Percentiles rank a stretch among this genome's conserved stretches.
phyloP scores from a whole-genome alignment of 805 yeast species.

The Maudiozyma saulgeensis region DNA sequence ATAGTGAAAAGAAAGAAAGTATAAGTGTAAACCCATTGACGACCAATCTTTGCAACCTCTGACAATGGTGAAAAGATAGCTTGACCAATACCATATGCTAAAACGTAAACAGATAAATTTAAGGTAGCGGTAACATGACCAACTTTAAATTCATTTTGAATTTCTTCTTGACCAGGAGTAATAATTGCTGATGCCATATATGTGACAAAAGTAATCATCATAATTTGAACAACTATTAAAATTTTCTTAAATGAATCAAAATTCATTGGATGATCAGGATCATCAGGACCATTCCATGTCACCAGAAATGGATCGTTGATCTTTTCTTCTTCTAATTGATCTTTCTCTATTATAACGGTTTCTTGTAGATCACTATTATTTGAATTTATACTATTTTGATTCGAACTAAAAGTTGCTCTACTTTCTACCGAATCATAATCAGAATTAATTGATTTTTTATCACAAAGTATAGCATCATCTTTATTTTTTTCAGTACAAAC shows the following conservation, averaged over 20 bases:
- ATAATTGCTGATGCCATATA: conserved; percentile 49
- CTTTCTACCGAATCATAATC: neutral
- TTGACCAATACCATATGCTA: conserved; percentile 56
- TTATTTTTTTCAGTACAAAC: neutral
- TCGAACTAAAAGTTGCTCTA: neutral
- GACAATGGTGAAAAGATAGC: conserved; percentile 48
- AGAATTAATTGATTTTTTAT: neutral
- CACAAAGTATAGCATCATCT: neutral
- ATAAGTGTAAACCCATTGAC: conserved; percentile 39
- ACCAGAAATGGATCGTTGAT: conserved; percentile 21
- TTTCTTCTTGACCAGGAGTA: conserved; percentile 39
- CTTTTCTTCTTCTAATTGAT: neutral
- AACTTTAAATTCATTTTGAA: conserved; percentile 37
- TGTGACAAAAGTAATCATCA: conserved; percentile 38
- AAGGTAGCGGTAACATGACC: conserved; percentile 37
- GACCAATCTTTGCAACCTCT: conserved; percentile 44
- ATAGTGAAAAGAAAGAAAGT: conserved; percentile 39
- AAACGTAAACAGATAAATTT: conserved; percentile 44
- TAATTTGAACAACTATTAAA: conserved; percentile 31
- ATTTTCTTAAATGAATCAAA: conserved; percentile 39
- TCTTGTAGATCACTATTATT: neutral
- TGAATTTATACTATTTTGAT: neutral
- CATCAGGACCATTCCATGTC: conserved; percentile 28
- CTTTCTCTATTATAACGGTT: neutral
- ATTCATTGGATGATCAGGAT: conserved; percentile 47